Conservation (phyloP, 208 protist species). For the Leishmania guyanensis region DNA sequence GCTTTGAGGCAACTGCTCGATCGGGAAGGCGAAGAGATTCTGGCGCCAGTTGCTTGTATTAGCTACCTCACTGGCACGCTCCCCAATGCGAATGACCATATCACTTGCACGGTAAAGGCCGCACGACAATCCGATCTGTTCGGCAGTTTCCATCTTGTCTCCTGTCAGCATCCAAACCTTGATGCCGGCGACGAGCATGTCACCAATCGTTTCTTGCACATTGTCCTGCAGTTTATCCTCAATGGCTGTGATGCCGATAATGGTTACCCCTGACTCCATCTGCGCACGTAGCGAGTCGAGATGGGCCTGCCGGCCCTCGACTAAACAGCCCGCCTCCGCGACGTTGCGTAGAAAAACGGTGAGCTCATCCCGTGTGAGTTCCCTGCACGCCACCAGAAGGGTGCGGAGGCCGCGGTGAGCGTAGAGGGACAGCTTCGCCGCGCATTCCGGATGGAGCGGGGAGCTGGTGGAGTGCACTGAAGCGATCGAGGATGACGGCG, state of each 20-base stretch:
- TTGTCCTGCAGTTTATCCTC: slow-evolving; percentile 97
- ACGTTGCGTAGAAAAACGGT: slow-evolving; percentile 36
- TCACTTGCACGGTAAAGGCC: slow-evolving; percentile 58
- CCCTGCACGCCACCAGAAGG: slow-evolving; percentile 71
- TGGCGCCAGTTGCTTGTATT: slow-evolving; percentile 15
- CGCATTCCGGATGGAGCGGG: slow-evolving; percentile 24
- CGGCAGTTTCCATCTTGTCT: slow-evolving; percentile 98
- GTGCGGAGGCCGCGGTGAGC: slow-evolving; percentile 74
- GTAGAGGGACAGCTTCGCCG: slow-evolving; percentile 54
- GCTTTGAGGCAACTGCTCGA: slow-evolving; percentile 9
- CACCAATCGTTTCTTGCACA: slow-evolving; percentile 90
- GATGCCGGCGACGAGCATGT: slow-evolving; percentile 80
- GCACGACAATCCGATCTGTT: slow-evolving; percentile 94
- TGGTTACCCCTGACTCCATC: slow-evolving; percentile 86
- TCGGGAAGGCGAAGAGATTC: slow-evolving; percentile 17
- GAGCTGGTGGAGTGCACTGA: background rate
- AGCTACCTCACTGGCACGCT: slow-evolving; percentile 17
- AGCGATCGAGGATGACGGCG: background rate
- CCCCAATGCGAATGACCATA: slow-evolving; percentile 49
- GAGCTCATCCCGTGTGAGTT: slow-evolving; percentile 47
- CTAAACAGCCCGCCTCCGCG: slow-evolving; percentile 36
- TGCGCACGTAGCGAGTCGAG: slow-evolving; percentile 48
- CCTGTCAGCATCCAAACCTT: slow-evolving; percentile 98
- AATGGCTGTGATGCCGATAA: slow-evolving; percentile 96
- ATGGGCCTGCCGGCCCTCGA: slow-evolving; percentile 44